These are phyloP conservation scores for Imleria badia DNA, from an alignment of 768 basidiomycete species.

Conservation along the genomic window DNA sequence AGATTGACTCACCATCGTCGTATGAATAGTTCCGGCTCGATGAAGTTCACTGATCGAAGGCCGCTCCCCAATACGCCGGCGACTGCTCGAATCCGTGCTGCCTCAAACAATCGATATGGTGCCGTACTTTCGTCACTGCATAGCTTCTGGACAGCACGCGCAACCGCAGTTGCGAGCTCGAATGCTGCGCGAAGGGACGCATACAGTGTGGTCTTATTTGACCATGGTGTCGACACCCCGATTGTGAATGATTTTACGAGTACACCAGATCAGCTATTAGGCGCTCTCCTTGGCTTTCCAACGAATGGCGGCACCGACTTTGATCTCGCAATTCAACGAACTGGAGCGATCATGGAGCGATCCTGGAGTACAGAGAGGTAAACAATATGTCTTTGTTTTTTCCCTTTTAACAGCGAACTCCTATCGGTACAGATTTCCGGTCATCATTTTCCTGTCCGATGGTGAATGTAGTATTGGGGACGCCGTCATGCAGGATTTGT, in stretches of 20 bases:
- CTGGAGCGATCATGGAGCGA: too few relatives aligned
- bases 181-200: slow-evolving; percentile 45
- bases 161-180: slow-evolving; percentile 32
- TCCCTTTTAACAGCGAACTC: too few relatives aligned
- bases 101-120: slow-evolving; percentile 50
- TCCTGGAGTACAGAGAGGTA: too few relatives aligned
- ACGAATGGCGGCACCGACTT: slow-evolving; percentile 43
- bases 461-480: too few relatives aligned
- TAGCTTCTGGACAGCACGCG: slow-evolving; percentile 56
- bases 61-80: slow-evolving; percentile 47
- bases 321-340: too few relatives aligned
- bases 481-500: too few relatives aligned
- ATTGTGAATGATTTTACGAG: slow-evolving; percentile 48
- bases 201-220: slow-evolving; percentile 55
- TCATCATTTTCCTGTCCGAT: too few relatives aligned
- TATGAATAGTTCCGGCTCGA: slow-evolving; percentile 48
- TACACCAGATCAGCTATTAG: slow-evolving; percentile 45
- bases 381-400: too few relatives aligned
- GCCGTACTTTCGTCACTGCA: slow-evolving; percentile 58
- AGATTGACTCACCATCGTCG: neutral
- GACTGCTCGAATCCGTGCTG: slow-evolving; percentile 36
- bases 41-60: slow-evolving; percentile 39
- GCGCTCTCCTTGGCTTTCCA: slow-evolving; percentile 32
- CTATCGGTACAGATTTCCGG: too few relatives aligned
- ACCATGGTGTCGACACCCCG: slow-evolving; percentile 18